Conservation (phyloP, 768 basidiomycete species). For the Calocera cornea region DNA sequence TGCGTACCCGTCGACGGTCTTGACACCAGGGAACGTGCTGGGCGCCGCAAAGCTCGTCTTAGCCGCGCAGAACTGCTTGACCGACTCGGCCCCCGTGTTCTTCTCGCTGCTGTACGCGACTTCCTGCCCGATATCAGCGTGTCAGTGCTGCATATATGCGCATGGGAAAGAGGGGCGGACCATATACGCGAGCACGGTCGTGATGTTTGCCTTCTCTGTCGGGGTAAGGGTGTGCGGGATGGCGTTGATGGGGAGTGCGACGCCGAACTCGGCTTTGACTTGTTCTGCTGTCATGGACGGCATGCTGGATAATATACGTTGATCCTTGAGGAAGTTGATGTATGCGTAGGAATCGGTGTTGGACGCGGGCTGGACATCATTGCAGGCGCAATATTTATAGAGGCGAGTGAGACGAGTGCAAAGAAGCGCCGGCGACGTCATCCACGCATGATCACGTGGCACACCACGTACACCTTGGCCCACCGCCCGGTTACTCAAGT, state of each 20-base stretch:
- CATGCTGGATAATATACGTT: background rate
- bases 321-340: too few relatives aligned
- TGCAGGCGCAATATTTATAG: too few relatives aligned
- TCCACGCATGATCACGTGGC: too few relatives aligned
- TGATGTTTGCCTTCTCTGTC: background rate
- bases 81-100: background rate
- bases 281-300: background rate
- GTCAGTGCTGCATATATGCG: background rate
- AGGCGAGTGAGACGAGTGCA: too few relatives aligned
- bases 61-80: background rate
- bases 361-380: too few relatives aligned
- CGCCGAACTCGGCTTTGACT: background rate
- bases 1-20: conserved; percentile 4
- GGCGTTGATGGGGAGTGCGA: background rate
- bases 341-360: too few relatives aligned
- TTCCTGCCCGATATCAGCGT: background rate
- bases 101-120: background rate
- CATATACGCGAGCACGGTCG: background rate
- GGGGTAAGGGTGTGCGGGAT: background rate
- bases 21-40: background rate
- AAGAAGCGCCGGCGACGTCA: too few relatives aligned
- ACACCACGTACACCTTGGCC: too few relatives aligned
- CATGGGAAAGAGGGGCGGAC: background rate
- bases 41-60: background rate
- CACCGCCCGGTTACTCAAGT: too few relatives aligned